Evolutionary conservation across 768 basidiomycete species (phyloP), one percentile per base, ranked within the genome.

Genomic region (Agaricus sinodeliciosus): DNA sequence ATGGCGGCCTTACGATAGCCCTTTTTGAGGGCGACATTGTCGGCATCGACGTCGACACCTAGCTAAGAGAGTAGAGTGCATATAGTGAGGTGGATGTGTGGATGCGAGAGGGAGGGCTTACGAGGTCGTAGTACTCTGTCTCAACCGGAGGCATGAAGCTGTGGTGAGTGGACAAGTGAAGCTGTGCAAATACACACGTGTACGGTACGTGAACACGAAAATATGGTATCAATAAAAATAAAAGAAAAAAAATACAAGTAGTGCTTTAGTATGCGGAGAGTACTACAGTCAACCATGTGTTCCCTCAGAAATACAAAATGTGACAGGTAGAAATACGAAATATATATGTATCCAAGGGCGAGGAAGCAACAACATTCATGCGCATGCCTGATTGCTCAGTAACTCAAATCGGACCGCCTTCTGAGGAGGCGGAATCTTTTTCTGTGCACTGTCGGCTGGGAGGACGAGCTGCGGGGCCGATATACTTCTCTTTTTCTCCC

Each of bases 1-100:
- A 97, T 94, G 18, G 95, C 94, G 61, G 88, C 85, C 67, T 87
- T 95, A 58, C 95, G 75, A 68, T 97, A 97, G 1, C 90, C 94
- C 70, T 94, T 98, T 78, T 97, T 97, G 58, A 98, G 69, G 51
- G 83, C 80, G 0, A 81, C 87, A 58, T 91, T 90, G 59, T 82
- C 80, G 34, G 79, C 89, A 61, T 93, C 87, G 28, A 80, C 73
- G 1, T 74, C 55, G 15, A 94, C 87, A 18, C 77, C 84, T 36
- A 94, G 73, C 89, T 91, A 65, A 50, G 22, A 26, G 28, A 34
- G 44, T 31, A 19, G 53, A 43, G 48, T 37, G 9, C 25, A 55
- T 26, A 47, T n/a, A 37, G 36, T 37, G 12, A 44, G 16, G 1
- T 15, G 19, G 15, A 16, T 8, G 13, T 4, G n/a, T 16, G 9